Conservation (phyloP, 441 rosid species). For the Iberis amara region DNA sequence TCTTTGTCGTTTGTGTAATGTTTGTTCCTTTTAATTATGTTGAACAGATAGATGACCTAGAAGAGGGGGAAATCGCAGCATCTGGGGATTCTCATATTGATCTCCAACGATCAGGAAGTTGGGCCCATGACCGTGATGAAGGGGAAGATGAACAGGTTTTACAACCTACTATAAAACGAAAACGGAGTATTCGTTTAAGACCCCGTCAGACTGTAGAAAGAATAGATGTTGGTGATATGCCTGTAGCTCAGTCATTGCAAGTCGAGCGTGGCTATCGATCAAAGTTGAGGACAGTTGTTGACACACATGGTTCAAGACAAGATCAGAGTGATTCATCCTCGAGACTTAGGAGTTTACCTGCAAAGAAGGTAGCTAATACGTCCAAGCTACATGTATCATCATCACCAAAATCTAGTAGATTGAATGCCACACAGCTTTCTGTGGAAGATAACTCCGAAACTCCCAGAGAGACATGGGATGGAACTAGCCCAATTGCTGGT, state of each 20-base stretch:
- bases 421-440: constrained; percentile 42
- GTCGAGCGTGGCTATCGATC: constrained; percentile 58
- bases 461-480: constrained; percentile 65
- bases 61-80: constrained; percentile 93
- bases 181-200: constrained; percentile 88
- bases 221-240: constrained; percentile 48
- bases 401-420: constrained; percentile 66
- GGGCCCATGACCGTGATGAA: constrained; percentile 91
- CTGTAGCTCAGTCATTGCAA: constrained; percentile 48
- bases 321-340: constrained; percentile 66
- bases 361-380: constrained; percentile 63
- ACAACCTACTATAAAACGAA: constrained; percentile 92
- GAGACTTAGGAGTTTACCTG: constrained; percentile 55
- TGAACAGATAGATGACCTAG: constrained; percentile 79
- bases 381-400: constrained; percentile 57
- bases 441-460: constrained; percentile 58
- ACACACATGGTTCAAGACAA: constrained; percentile 50
- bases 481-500: constrained; percentile 47
- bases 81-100: constrained; percentile 94
- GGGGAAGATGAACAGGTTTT: constrained; percentile 98
- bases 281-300: constrained; percentile 56
- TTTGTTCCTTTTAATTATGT: constrained; percentile 26
- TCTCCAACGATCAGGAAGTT: constrained; percentile 90
- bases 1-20: constrained; percentile 8
- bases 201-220: constrained; percentile 78